Percentiles rank a stretch among this genome's conserved stretches.
phyloP scores from a whole-genome alignment of 176 grass and related monocot genomes.

The Dactylis glomerata region DNA sequence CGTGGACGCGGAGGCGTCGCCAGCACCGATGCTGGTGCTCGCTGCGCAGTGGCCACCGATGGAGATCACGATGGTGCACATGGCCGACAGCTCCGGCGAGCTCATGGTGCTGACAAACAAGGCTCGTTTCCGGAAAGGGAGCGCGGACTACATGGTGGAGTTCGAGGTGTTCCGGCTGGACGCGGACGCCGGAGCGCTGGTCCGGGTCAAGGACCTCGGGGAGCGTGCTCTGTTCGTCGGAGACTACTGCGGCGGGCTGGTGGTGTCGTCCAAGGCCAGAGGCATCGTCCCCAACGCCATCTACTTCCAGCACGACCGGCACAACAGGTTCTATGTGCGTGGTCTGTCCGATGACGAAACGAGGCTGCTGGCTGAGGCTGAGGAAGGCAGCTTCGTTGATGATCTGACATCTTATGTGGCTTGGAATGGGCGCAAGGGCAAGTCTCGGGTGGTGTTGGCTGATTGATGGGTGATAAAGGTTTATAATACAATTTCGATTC shows the following conservation, averaged over 20 bases:
- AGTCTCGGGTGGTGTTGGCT: neutral
- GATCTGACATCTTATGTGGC: neutral
- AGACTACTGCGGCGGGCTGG: neutral
- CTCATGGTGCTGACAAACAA: neutral
- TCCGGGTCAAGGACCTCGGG: neutral
- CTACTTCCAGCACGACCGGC: neutral
- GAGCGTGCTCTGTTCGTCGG: neutral
- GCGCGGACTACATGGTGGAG: neutral
- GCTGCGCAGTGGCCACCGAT: neutral
- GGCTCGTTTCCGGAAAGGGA: neutral
- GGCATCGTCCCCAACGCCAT: neutral
- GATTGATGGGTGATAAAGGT: neutral
- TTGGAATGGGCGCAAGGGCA: neutral
- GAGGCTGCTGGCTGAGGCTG: neutral
- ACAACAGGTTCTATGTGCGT: neutral
- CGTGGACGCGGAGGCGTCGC: neutral
- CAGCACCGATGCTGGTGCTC: neutral
- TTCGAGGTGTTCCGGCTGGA: constrained; percentile 7
- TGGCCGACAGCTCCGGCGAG: neutral
- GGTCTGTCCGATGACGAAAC: neutral
- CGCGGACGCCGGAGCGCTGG: neutral
- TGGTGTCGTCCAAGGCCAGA: neutral
- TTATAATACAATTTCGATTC: no score
- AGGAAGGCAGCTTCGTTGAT: neutral
- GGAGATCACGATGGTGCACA: neutral